Base-by-base conservation (phyloP, 371 early-diverging fungal species). In the Circinella minor region DNA sequence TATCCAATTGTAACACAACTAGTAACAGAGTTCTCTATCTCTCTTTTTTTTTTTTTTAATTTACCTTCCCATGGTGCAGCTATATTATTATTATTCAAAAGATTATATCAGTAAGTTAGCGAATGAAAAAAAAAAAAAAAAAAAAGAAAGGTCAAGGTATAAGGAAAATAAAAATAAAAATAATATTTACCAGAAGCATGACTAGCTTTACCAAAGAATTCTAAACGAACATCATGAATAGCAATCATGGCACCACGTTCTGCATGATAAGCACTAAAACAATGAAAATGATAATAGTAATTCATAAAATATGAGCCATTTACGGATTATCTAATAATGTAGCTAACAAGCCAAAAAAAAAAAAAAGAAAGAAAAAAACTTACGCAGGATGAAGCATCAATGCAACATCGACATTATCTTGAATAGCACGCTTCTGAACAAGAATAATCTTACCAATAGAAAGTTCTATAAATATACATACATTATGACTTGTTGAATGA, bases 311-410 rank as follows among this genome's bases (percentile, higher is more conserved):
- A n/a, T 55, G 47, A 47, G 47, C 47, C 0, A 47, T 47, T 15
- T 47, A 47, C 27, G 27, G 27, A 27, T 27, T 27, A 2, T 27
- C 27, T 27, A 27, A 27, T 27, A 1, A 27, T 27, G 27, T 27
- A 27, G 27, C 27, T 27, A 43, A 43, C 43, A 43, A 6, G 43
- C 11, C 3, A 43, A 43, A 43, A 39, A 39, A 39, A 39, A 39
- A 5, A 15, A 46, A 36, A 43, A 43, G 3, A 17, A 46, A 36
- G 7, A 48, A 8, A 36, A 4, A 4, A 46, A 60, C 81, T 81
- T 49, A 89, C 86, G 46, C 62, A 20, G 92, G 92, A 70, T 93
- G 94, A 39, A 89, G 79, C 93, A 94, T 94, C 83, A 94, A 77
- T 66, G 87, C 83, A 14, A 88, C 77, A 66, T 92, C 92, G 3